These are phyloP conservation scores for Sonneratia caseolaris DNA, from an alignment of 345 rosid genomes.

Conservation along the genomic window DNA sequence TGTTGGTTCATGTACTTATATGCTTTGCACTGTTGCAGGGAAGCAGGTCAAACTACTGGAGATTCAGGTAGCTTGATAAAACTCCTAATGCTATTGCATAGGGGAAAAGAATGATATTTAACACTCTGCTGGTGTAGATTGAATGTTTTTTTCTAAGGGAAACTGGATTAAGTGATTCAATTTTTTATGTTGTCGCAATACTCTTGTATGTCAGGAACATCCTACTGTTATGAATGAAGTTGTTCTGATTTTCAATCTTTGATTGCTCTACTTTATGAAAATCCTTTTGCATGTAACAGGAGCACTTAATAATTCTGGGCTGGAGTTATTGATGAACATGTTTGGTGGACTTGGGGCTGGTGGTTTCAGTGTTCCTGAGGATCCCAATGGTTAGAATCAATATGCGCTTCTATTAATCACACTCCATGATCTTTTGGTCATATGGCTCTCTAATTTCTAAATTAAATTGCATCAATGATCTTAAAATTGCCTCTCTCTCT, in stretches of 20 bases:
- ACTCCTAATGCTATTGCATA: constrained; percentile 1
- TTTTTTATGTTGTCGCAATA: neutral
- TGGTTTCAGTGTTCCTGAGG: constrained; percentile 43
- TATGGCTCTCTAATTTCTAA: neutral
- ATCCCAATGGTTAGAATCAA: constrained; percentile 45
- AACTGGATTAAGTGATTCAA: neutral
- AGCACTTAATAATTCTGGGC: constrained; percentile 29
- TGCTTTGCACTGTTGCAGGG: constrained; percentile 23
- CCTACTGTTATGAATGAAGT: neutral
- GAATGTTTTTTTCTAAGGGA: neutral
- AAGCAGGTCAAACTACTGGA: constrained; percentile 39
- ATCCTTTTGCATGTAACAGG: constrained; percentile 18
- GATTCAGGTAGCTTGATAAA: constrained; percentile 33
- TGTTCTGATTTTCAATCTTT: neutral
- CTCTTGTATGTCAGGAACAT: neutral
- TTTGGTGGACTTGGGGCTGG: constrained; percentile 84
- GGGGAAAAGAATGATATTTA: neutral
- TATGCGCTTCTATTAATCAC: neutral
- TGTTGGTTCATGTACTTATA: neutral
- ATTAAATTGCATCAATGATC: too few relatives aligned
- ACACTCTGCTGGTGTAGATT: neutral
- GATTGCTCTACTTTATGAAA: constrained; percentile 3
- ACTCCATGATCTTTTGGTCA: neutral
- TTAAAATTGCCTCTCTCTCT: too few relatives aligned
- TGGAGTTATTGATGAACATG: constrained; percentile 83